Evolutionary conservation across 495 filamentous ascomycete species (phyloP).

Genomic region (Penicillium canariense): DNA sequence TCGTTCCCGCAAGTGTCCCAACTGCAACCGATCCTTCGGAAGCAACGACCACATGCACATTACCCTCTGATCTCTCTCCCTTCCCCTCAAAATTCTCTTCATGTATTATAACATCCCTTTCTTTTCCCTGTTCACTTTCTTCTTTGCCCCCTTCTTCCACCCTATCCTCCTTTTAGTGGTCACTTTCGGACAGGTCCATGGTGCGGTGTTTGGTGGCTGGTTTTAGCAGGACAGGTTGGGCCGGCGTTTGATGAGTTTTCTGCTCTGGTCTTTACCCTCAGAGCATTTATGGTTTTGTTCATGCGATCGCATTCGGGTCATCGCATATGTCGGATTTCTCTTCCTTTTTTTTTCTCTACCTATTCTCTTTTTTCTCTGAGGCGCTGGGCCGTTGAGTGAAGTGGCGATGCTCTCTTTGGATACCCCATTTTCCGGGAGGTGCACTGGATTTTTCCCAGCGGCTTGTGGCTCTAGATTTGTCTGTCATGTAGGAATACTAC

Average conservation of each 20-base stretch:
- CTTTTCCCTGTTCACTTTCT: slow-evolving; percentile 19
- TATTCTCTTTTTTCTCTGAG: slow-evolving; percentile 1
- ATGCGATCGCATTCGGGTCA: slow-evolving; percentile 20
- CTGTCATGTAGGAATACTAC: slow-evolving; percentile 40
- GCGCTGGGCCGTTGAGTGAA: slow-evolving; percentile 18
- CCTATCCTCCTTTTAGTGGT: slow-evolving; percentile 22
- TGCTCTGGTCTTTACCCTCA: slow-evolving; percentile 8
- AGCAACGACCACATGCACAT: slow-evolving; percentile 78
- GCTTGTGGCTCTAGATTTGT: slow-evolving; percentile 20
- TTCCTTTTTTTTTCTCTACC: slow-evolving; percentile 16
- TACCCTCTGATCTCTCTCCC: slow-evolving; percentile 41
- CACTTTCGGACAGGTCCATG: slow-evolving; percentile 37
- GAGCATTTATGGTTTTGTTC: slow-evolving; percentile 14
- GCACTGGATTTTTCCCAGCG: slow-evolving; percentile 13
- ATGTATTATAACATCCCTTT: slow-evolving; percentile 39
- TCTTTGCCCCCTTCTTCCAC: slow-evolving; percentile 10
- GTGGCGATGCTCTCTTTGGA: slow-evolving; percentile 27
- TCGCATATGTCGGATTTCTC: slow-evolving; percentile 19
- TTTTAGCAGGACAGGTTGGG: slow-evolving; percentile 36
- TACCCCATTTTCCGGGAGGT: slow-evolving; percentile 27
- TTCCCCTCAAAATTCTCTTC: slow-evolving; percentile 17
- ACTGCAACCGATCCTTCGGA: slow-evolving; percentile 86
- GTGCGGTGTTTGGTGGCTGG: slow-evolving; percentile 42
- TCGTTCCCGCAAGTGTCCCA: slow-evolving; percentile 91
- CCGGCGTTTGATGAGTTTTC: slow-evolving; percentile 39